Evolutionary conservation across 2,329 filamentous ascomycete genomes (phyloP), one percentile per base, ranked within the genome.

Genomic region (Karstenula rhodostoma): DNA sequence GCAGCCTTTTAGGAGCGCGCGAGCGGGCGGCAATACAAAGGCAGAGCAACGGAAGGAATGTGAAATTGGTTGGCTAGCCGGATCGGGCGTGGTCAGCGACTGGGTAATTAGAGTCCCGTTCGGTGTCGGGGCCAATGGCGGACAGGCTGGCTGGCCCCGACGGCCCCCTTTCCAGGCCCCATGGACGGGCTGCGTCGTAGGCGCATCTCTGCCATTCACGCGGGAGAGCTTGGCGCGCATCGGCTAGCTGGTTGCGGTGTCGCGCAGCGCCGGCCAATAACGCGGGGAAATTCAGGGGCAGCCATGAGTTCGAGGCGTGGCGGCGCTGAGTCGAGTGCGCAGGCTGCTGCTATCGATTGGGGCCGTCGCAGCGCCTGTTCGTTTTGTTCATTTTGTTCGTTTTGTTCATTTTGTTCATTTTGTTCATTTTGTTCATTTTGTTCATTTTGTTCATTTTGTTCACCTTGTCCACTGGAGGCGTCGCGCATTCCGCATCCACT

Each of bases 271-370:
- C 69, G 72, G 42, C 60, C 71, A 73, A 74, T 74, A 73, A 74
- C 64, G 69, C 67, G 73, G 74, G 74, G 72, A 75, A 73, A 68
- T 75, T 75, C 73, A 74, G 49, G 72, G 73, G 73, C 50, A 22
- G 50, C 15, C 49, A 19, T 22, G 19, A 29, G 49, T 22, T 27
- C 49, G 48, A 51, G 48, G 48, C 33, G 33, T n/a, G 23, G 5
- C 48, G 2, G 13, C 25, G 15, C 15, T 12, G 33, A 27, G 19
- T 17, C 23, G 44, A 22, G 33, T 40, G 48, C 48, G 40, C 32
- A 6, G n/a, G 29, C 47, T n/a, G 47, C 27, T 25, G 47, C 29
- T n/a, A 35, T 40, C 32, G 48, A 40, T 51, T 51, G 48, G n/a
- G 15, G 44, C 44, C 12, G n/a, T 47, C 44, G 23, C 23, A 4